Evolutionary conservation across 352 stramenopile genomes (phyloP), one percentile per base, ranked within the genome.

Genomic region (Globisporangium paroecandrum): DNA sequence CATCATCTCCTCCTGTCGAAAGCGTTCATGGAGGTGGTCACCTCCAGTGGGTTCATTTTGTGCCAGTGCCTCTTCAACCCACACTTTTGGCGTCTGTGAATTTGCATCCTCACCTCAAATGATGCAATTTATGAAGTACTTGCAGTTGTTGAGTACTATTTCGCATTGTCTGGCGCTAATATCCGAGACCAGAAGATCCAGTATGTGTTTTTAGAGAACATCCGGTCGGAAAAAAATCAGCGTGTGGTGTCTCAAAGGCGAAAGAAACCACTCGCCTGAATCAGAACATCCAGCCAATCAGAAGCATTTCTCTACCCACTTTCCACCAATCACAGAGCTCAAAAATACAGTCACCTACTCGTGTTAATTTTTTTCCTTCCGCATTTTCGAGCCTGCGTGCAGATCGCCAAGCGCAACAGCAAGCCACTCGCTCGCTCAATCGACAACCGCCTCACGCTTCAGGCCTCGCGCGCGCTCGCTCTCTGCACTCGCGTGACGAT

Each of bases 201-300:
- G 13, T 60, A 60, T 60, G 27, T 9, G 2, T 5, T 20, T 27
- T 10, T 1, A 29, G 3, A 60, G 27, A 46, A 46, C 7, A 9
- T 20, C 29, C 13, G 3, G 27, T 27, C 15, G 27, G 36, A 20
- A 60, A 60, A 22, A 60, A 60, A 60, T 43, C 29, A 60, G 53
- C 53, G 53, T n/a, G 53, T 2, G 27, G n/a, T 41, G 24, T 29
- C 53, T 20, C 53, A 58, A 22, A 22, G 2, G 6, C 1, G 32
- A 34, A 29, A 43, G 54, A 59, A 59, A 59, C 54, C 55, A 29
- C 55, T 29, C 20, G 18, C 29, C 0, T 34, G 24, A 60, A 60
- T 60, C 55, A 60, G 20, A 60, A 12, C 20, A 27, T 59, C 18
- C 29, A 60, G 55, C 55, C 55, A 60, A 60, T 47, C 29, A 27